Percentiles rank a stretch among this genome's conserved stretches.
Conservation (phyloP, 2,329 filamentous ascomycete species). For the Trichothecium roseum region DNA sequence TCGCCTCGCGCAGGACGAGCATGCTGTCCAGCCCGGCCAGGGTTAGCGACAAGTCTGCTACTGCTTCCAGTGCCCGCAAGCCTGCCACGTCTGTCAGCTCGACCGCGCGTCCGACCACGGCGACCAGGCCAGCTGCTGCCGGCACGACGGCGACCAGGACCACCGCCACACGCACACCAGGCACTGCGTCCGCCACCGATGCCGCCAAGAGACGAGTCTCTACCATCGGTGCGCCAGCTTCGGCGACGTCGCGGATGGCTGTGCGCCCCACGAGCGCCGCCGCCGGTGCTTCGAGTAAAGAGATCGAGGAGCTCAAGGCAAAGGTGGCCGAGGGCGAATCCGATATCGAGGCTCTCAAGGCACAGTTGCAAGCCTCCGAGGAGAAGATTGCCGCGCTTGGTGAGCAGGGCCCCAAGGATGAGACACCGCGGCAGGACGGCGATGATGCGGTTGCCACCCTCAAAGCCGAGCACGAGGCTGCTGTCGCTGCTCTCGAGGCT, state of each 20-base stretch:
- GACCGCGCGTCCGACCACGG: slow-evolving; percentile 19
- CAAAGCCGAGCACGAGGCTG: slow-evolving; percentile 38
- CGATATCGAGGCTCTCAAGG: slow-evolving; percentile 46
- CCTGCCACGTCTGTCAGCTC: slow-evolving; percentile 17
- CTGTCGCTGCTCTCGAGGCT: slow-evolving; percentile 34
- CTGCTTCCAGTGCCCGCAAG: slow-evolving; percentile 22
- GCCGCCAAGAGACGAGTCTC: slow-evolving; percentile 50
- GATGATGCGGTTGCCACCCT: slow-evolving; percentile 33
- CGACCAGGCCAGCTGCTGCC: slow-evolving; percentile 18
- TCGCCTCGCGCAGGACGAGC: slow-evolving; percentile 31
- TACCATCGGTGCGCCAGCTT: slow-evolving; percentile 28
- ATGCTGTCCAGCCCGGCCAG: slow-evolving; percentile 25
- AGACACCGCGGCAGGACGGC: slow-evolving; percentile 30
- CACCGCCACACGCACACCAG: slow-evolving; percentile 23
- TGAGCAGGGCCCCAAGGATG: slow-evolving; percentile 32
- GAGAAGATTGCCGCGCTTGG: slow-evolving; percentile 44
- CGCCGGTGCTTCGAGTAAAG: slow-evolving; percentile 36
- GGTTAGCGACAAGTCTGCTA: slow-evolving; percentile 13
- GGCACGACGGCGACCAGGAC: slow-evolving; percentile 23
- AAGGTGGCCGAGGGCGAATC: slow-evolving; percentile 48
- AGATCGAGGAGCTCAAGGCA: slow-evolving; percentile 48
- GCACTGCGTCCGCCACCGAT: slow-evolving; percentile 28
- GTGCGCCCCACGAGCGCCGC: slow-evolving; percentile 20
- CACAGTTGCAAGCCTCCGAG: slow-evolving; percentile 44
- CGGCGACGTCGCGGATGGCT: slow-evolving; percentile 23